phyloP scores from a whole-genome alignment of 75 land plant species.

The Sequoia sempervirens region DNA sequence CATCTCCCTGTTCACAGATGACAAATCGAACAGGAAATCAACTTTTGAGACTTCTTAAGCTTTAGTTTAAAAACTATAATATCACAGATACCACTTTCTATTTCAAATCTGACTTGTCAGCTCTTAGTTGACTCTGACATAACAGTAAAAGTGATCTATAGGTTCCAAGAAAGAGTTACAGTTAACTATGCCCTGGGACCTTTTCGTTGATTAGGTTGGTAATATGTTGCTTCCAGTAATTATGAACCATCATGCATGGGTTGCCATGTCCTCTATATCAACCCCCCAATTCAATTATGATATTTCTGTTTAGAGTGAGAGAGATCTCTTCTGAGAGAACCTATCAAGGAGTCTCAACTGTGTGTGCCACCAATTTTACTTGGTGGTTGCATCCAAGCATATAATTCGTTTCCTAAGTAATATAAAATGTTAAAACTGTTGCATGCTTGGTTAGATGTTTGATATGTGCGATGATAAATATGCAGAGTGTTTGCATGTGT shows the following conservation, averaged over 20 bases:
- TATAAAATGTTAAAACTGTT: no score
- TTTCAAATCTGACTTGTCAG: background rate
- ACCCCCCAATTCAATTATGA: no score
- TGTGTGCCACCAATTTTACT: background rate
- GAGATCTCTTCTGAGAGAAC: background rate
- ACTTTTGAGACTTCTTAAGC: background rate
- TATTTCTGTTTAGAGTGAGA: background rate
- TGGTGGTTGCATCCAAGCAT: no score
- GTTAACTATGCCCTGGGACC: background rate
- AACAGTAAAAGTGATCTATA: background rate
- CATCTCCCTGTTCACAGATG: conserved; percentile 71
- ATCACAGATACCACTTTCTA: background rate
- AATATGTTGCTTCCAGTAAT: no score
- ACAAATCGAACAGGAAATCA: background rate
- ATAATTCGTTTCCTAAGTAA: no score
- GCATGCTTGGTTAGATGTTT: no score
- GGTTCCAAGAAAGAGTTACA: background rate
- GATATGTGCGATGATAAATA: no score
- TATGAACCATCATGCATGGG: no score
- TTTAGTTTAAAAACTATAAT: background rate
- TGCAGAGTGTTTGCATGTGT: no score
- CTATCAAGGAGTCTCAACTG: background rate
- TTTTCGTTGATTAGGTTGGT: background rate
- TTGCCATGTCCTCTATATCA: no score
- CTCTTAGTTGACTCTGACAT: background rate